A percentile compares a stretch with the other conserved stretches of the same genome.
These are phyloP conservation scores for Rugonectria rugulosa DNA, from an alignment of 2,329 filamentous ascomycete genomes.

Conservation along the genomic window DNA sequence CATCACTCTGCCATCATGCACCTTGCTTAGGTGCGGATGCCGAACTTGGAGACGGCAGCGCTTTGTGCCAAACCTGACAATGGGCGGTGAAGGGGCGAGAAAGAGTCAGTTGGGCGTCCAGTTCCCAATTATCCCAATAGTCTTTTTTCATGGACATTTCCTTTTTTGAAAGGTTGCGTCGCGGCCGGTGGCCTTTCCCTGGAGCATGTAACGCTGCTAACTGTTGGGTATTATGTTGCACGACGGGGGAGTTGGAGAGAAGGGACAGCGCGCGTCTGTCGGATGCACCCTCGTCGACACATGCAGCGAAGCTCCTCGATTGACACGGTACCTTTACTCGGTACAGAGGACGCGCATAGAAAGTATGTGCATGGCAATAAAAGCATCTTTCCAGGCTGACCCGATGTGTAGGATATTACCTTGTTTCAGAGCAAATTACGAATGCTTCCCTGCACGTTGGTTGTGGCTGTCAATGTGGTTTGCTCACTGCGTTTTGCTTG, in stretches of 20 bases:
- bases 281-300: slow-evolving; percentile 5
- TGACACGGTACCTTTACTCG: no score
- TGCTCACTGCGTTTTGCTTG: background rate
- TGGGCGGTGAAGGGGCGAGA: slow-evolving; percentile 27
- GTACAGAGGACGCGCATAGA: no score
- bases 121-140: slow-evolving; percentile 17
- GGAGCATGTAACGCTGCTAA: slow-evolving; percentile 9
- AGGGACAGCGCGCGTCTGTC: no score
- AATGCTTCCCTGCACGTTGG: background rate
- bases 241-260: slow-evolving; percentile 17
- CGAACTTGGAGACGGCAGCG: slow-evolving; percentile 15
- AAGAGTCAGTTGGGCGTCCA: slow-evolving; percentile 9
- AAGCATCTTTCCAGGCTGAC: background rate
- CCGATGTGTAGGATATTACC: slow-evolving; percentile 2
- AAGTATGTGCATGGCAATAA: background rate
- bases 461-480: background rate
- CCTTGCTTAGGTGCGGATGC: slow-evolving; percentile 17
- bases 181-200: slow-evolving; percentile 13
- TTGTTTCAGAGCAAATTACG: slow-evolving; percentile 8
- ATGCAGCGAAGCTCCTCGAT: no score
- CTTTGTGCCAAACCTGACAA: slow-evolving; percentile 17
- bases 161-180: slow-evolving; percentile 26
- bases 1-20: background rate
- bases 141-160: slow-evolving; percentile 22
- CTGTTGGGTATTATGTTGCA: slow-evolving; percentile 20